Base-by-base conservation (phyloP, 768 basidiomycete genomes). In the Neoboletus magnificus region DNA sequence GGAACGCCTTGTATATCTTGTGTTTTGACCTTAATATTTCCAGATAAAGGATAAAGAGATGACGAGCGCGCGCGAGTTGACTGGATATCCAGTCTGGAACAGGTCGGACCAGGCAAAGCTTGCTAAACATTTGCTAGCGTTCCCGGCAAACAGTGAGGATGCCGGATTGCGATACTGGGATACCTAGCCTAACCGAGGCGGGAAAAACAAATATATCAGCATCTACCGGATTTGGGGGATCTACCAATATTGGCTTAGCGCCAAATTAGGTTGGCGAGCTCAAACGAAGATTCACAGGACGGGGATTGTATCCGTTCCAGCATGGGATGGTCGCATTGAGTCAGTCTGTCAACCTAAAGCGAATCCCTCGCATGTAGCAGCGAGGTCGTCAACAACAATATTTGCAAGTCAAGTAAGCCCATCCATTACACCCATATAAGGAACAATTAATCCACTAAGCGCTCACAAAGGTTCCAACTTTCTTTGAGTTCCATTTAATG, bases 401-500 rank as follows among this genome's bases (percentile, higher is more conserved):
- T 20, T 41, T 25, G 27, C 23, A 43, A 22, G 44, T 37, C 22
- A 37, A 41, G 45, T 15, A 44, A 45, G 29, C 16, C 13, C 29
- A 47, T 45, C 15, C 25, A 18, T 29, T 46, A 30, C 25, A 37
- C 46, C 30, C 27, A 23, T 12, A 54, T 5, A 30, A 37, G 30
- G 41, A 43, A 36, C 12, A 4, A 8, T 27, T 10, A 23, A 20
- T 12, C 29, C 18, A 30, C 7, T n/a, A 12, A 33, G 45, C 51
- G 40, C 57, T 39, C 39, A 50, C 37, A 20, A 8, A 36, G 4
- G 11, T 45, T 27, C 11, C 23, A 13, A 20, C 5, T 32, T 20
- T 25, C 12, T n/a, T 13, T 16, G 10, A n/a, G 36, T 23, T 37
- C 8, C 33, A 22, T 42, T 30, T 52, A 71, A 50, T 64, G 50